Conservation (phyloP, 78 protist species). For the Ministeria vibrans region DNA sequence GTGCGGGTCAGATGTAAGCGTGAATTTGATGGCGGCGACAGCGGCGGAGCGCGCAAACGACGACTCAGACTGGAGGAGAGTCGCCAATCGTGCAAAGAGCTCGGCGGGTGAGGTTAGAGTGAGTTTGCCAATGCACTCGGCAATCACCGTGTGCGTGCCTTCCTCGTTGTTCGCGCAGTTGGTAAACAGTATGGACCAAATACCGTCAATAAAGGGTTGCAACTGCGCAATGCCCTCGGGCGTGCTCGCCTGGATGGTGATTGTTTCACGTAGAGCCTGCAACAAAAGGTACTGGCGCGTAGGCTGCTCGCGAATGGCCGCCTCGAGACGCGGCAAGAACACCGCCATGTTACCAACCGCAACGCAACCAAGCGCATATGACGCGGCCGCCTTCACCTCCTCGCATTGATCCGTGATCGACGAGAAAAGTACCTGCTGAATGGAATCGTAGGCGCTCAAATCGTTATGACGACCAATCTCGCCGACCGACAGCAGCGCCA, state of each 20-base stretch:
- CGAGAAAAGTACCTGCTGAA: not conserved
- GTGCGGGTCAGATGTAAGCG: constrained; percentile 46
- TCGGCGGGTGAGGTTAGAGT: constrained; percentile 53
- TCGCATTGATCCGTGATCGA: constrained; percentile 54
- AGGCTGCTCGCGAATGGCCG: constrained; percentile 46
- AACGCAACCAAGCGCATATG: constrained; percentile 45
- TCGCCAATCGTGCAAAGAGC: constrained; percentile 45
- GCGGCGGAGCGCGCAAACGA: constrained; percentile 46
- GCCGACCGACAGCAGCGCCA: constrained; percentile 72
- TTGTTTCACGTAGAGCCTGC: constrained; percentile 65
- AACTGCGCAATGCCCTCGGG: not conserved
- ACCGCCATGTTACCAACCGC: constrained; percentile 47
- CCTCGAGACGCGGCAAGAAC: constrained; percentile 61
- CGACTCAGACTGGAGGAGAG: not conserved
- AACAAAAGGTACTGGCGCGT: constrained; percentile 76
- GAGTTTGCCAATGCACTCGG: constrained; percentile 88
- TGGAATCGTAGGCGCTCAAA: constrained; percentile 12
- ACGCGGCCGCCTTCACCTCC: constrained; percentile 76
- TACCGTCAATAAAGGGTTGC: not conserved
- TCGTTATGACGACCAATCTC: constrained; percentile 75
- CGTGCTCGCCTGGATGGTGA: not conserved
- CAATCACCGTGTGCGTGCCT: constrained; percentile 82
- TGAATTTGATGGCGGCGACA: constrained; percentile 64
- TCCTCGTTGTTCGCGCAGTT: constrained; percentile 71
- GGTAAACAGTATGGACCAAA: constrained; percentile 38